Conservation (phyloP, 2,329 filamentous ascomycete genomes). For the Bipolaris gigantea region DNA sequence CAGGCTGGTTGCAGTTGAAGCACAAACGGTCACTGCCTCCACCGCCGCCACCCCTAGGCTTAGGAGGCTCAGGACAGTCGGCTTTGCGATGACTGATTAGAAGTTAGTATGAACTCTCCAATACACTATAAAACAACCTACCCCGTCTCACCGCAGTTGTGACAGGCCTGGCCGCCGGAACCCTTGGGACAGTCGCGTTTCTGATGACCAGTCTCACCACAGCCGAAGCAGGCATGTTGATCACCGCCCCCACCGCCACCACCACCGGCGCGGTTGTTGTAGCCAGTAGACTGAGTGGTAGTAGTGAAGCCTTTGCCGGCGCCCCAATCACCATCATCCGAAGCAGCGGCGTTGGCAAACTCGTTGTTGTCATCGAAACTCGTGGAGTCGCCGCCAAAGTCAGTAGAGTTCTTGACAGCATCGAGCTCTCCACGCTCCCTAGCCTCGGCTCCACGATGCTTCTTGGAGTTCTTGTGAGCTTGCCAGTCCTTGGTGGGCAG, state of each 20-base stretch:
- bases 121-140: background rate
- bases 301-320: conserved; percentile 40
- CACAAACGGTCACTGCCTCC: conserved; percentile 20
- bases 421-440: conserved; percentile 23
- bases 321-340: conserved; percentile 18
- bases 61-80: conserved; percentile 29
- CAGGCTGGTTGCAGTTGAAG: conserved; percentile 28
- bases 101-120: background rate
- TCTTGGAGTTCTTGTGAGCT: conserved; percentile 38
- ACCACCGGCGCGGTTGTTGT: conserved; percentile 11
- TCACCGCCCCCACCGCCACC: conserved; percentile 13
- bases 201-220: conserved; percentile 25
- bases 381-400: conserved; percentile 13
- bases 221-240: conserved; percentile 29
- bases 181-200: conserved; percentile 26
- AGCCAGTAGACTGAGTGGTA: conserved; percentile 6
- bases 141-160: conserved; percentile 36
- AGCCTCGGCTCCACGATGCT: conserved; percentile 30
- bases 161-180: conserved; percentile 27
- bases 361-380: conserved; percentile 11
- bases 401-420: conserved; percentile 1
- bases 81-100: conserved; percentile 22
- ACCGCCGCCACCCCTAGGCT: conserved; percentile 16
- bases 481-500: conserved; percentile 39
- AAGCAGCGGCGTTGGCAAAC: conserved; percentile 29